Evolutionary conservation across 805 yeast species (phyloP).

Genomic region (Ogataea henricii): DNA sequence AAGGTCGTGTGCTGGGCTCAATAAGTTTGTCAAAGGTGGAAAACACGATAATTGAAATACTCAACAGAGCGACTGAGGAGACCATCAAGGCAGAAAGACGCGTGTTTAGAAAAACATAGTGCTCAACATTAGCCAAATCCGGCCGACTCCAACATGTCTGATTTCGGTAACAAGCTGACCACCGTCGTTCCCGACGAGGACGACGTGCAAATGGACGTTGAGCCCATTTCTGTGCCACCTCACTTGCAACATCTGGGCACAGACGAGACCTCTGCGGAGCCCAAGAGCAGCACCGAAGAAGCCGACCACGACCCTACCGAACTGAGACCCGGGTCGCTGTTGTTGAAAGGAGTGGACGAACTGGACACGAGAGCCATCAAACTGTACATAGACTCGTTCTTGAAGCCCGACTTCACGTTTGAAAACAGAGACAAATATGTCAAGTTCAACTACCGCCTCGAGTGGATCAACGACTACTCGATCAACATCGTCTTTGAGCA

Average conservation of each 20-base stretch:
- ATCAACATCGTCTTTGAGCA: slow-evolving; percentile 56
- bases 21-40: background rate
- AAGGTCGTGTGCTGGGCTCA: background rate
- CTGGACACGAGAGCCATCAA: slow-evolving; percentile 62
- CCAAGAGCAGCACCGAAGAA: slow-evolving; percentile 6
- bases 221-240: slow-evolving; percentile 25
- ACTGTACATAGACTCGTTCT: slow-evolving; percentile 50
- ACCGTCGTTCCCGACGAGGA: slow-evolving; percentile 23
- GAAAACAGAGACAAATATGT: slow-evolving; percentile 31
- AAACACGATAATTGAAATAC: background rate
- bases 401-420: slow-evolving; percentile 37
- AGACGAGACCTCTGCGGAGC: slow-evolving; percentile 1
- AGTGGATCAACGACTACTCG: slow-evolving; percentile 69
- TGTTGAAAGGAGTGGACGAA: slow-evolving; percentile 62
- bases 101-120: background rate
- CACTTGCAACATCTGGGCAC: slow-evolving; percentile 21
- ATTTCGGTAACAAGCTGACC: slow-evolving; percentile 22
- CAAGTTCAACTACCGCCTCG: slow-evolving; percentile 42
- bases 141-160: slow-evolving; percentile 14
- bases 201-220: slow-evolving; percentile 26
- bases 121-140: too few relatives aligned
- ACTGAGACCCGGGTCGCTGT: slow-evolving; percentile 50
- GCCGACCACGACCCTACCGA: slow-evolving; percentile 24
- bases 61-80: background rate
- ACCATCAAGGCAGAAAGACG: background rate